phyloP scores from a whole-genome alignment of 192 early-diverging fungal genomes.

The Backusella luteola region DNA sequence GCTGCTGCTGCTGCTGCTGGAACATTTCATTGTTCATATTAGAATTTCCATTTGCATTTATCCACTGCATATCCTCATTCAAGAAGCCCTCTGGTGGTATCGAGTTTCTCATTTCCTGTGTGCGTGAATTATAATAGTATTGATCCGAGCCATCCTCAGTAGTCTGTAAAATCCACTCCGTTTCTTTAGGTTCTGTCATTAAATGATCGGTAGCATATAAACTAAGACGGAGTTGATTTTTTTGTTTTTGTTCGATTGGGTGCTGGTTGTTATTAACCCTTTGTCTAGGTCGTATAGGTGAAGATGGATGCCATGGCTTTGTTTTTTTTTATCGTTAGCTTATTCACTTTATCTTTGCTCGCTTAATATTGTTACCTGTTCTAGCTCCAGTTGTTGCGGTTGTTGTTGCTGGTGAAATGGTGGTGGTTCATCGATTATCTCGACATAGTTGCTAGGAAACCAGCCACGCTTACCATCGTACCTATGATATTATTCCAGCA shows the following conservation, averaged over 20 bases:
- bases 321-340: background rate
- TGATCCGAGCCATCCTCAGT: constrained; percentile 44
- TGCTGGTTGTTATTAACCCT: background rate
- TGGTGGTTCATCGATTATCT: constrained; percentile 37
- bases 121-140: constrained; percentile 42
- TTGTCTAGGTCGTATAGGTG: background rate
- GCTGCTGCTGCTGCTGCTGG: background rate
- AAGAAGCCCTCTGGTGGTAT: constrained; percentile 28
- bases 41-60: background rate
- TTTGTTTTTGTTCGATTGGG: background rate
- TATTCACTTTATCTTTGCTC: background rate
- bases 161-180: constrained; percentile 28
- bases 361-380: background rate
- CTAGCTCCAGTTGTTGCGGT: background rate
- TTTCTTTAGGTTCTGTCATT: background rate
- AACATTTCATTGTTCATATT: background rate
- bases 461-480: constrained; percentile 74
- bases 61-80: background rate
- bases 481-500: constrained; percentile 13
- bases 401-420: background rate
- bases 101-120: constrained; percentile 44
- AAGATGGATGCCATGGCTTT: background rate
- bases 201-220: constrained; percentile 7
- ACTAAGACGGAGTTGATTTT: constrained; percentile 8
- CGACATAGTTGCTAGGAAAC: constrained; percentile 87